phyloP scores from a whole-genome alignment of 306 rosid genomes.

The Canavalia gladiata region DNA sequence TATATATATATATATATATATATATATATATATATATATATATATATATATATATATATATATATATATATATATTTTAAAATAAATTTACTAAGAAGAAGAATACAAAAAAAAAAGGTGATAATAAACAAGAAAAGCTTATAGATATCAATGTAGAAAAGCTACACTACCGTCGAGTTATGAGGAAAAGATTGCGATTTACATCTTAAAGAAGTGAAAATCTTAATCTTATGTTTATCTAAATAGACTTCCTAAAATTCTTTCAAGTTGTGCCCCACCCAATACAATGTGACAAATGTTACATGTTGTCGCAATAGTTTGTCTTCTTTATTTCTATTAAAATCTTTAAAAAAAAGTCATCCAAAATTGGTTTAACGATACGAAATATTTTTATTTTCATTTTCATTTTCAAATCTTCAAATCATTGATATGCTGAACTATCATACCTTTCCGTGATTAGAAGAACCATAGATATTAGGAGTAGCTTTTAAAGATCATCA shows the following conservation, averaged over 20 bases:
- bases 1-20: no score
- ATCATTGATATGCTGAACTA: no score
- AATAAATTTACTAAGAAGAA: not conserved
- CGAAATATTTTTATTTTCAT: no score
- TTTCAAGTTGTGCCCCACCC: not conserved
- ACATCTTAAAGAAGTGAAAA: not conserved
- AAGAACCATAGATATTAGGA: no score
- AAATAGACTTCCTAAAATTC: not conserved
- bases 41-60: no score
- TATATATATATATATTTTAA: not conserved
- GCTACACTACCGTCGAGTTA: not conserved
- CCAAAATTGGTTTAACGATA: not conserved
- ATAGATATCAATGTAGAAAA: no score
- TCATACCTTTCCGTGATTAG: no score
- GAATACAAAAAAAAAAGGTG: not conserved
- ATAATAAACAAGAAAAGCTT: not conserved
- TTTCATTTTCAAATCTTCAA: no score
- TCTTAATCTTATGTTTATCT: not conserved
- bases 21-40: no score
- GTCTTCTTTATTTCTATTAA: slow-evolving; percentile 8
- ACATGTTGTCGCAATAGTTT: not conserved
- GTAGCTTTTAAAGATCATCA: no score
- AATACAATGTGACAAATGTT: not conserved
- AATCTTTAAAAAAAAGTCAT: not conserved
- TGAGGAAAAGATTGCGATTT: not conserved